Evolutionary conservation across 768 basidiomycete genomes (phyloP).

Genomic region (Termitomyces sp.): DNA sequence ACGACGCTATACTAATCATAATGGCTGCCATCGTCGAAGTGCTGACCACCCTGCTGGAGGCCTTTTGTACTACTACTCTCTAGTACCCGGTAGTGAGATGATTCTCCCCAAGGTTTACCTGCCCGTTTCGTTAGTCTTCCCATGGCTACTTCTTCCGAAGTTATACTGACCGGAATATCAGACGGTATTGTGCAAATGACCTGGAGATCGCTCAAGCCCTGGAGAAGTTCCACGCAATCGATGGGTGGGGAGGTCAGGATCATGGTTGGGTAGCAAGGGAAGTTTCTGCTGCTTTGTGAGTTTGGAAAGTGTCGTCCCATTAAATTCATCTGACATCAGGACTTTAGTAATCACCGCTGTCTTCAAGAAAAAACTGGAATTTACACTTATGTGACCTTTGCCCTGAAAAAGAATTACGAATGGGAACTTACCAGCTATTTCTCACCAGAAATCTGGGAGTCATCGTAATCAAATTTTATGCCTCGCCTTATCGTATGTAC

Average conservation of each 20-base stretch:
- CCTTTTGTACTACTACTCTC: constrained; percentile 27
- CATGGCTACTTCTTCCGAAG: background rate
- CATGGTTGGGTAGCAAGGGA: constrained; percentile 28
- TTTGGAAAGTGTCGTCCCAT: background rate
- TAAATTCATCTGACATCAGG: background rate
- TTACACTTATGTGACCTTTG: constrained; percentile 29
- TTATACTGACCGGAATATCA: constrained; percentile 7
- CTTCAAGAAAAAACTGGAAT: constrained; percentile 21
- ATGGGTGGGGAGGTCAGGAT: constrained; percentile 12
- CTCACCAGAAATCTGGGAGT: constrained; percentile 26
- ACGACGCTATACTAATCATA: background rate
- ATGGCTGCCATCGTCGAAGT: constrained; percentile 7
- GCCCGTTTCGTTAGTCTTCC: constrained; percentile 26
- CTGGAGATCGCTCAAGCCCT: constrained; percentile 21
- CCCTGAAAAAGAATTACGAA: constrained; percentile 23
- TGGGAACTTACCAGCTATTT: constrained; percentile 31
- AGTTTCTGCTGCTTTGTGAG: constrained; percentile 24
- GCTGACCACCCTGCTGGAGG: constrained; percentile 24
- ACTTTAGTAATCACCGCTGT: constrained; percentile 21
- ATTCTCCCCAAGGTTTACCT: constrained; percentile 29
- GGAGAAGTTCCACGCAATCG: constrained; percentile 21
- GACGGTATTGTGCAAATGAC: constrained; percentile 27
- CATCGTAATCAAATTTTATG: background rate
- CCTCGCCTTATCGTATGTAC: background rate
- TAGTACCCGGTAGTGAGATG: constrained; percentile 22